These are phyloP conservation scores for Penicillium sp. DNA, from an alignment of 2,329 filamentous ascomycete genomes.

Conservation along the genomic window DNA sequence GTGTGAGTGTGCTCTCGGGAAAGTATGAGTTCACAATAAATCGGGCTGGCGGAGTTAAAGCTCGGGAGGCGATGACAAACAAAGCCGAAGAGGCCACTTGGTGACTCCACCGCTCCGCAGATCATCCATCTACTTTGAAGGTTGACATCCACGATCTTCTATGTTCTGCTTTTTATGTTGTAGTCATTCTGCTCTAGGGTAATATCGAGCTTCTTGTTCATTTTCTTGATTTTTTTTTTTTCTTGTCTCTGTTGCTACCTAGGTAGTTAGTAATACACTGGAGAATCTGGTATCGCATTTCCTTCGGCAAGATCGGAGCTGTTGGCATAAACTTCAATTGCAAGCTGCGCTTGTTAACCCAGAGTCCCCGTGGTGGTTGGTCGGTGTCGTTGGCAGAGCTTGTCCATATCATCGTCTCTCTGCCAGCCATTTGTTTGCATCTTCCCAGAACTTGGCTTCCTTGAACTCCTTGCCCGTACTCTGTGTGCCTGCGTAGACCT, in stretches of 20 bases:
- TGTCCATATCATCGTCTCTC: slow-evolving; percentile 28
- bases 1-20: neutral
- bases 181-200: neutral
- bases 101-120: slow-evolving; percentile 17
- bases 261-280: slow-evolving; percentile 21
- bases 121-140: slow-evolving; percentile 5
- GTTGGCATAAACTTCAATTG: slow-evolving; percentile 6
- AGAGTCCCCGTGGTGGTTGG: slow-evolving; percentile 5
- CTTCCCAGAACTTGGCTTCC: slow-evolving; percentile 49
- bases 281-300: slow-evolving; percentile 11
- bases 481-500: slow-evolving; percentile 54
- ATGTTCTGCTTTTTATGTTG: too few relatives aligned
- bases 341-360: slow-evolving; percentile 8
- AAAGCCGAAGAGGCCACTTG: slow-evolving; percentile 29
- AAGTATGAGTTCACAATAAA: neutral
- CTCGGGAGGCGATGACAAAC: slow-evolving; percentile 19
- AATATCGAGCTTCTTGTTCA: slow-evolving; percentile 1
- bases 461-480: slow-evolving; percentile 45
- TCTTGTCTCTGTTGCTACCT: slow-evolving; percentile 1
- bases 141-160: neutral
- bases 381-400: slow-evolving; percentile 1
- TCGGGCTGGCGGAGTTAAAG: slow-evolving; percentile 2
- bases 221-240: slow-evolving; percentile 8
- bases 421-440: slow-evolving; percentile 52
- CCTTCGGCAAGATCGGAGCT: neutral